Evolutionary conservation across 768 basidiomycete species (phyloP).

Genomic region (Kwoniella europaea): DNA sequence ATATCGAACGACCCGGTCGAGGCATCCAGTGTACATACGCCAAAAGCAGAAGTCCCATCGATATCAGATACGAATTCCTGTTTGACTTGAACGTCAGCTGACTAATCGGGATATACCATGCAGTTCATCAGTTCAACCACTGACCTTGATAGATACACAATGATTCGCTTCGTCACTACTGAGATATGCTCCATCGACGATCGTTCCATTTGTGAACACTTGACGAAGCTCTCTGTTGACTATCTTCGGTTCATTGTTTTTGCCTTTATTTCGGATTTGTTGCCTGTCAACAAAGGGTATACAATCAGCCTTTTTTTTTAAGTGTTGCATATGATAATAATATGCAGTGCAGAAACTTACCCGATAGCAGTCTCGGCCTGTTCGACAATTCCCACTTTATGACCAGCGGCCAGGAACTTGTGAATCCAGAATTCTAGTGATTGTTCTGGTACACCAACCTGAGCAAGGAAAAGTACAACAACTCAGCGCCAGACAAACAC

Average conservation of each 20-base stretch:
- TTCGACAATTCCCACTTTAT: slow-evolving; percentile 81
- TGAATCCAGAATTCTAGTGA: slow-evolving; percentile 74
- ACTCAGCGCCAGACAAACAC: no score
- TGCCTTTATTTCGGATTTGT: slow-evolving; percentile 81
- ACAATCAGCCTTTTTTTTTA: slow-evolving; percentile 5
- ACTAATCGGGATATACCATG: background rate
- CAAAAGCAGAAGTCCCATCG: slow-evolving; percentile 65
- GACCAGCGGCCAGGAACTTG: slow-evolving; percentile 58
- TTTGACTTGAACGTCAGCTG: background rate
- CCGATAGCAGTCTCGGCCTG: slow-evolving; percentile 97
- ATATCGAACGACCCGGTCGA: slow-evolving; percentile 94
- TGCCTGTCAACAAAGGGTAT: slow-evolving; percentile 59
- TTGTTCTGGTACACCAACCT: slow-evolving; percentile 95
- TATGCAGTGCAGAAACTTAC: slow-evolving; percentile 29
- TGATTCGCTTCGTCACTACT: slow-evolving; percentile 94
- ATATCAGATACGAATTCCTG: slow-evolving; percentile 19
- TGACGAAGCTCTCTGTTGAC: slow-evolving; percentile 90
- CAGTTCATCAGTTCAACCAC: slow-evolving; percentile 13
- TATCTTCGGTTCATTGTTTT: slow-evolving; percentile 63
- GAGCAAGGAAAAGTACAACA: background rate
- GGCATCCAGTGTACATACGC: slow-evolving; percentile 89
- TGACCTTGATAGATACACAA: slow-evolving; percentile 80
- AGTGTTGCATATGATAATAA: background rate
- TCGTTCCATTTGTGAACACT: slow-evolving; percentile 94
- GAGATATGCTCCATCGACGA: slow-evolving; percentile 85